phyloP scores from a whole-genome alignment of 225 moss, liverwort and hornwort genomes.

The Anthoceros angustus region DNA sequence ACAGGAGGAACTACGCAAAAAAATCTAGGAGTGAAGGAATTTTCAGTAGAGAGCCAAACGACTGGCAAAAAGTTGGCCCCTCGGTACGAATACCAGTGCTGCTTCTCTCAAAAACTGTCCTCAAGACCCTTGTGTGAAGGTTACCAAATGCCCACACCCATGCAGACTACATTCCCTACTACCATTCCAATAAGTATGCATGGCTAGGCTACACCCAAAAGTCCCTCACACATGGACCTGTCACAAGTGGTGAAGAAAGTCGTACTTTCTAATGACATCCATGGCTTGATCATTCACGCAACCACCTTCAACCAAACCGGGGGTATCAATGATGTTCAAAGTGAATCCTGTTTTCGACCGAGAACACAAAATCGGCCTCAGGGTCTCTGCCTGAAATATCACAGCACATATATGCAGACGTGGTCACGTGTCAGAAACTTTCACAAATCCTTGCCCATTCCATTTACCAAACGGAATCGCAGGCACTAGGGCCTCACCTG shows the following conservation, averaged over 20 bases:
- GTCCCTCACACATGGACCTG: neutral
- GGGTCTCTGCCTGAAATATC: slow-evolving; percentile 57
- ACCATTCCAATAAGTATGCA: neutral
- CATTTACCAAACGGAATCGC: slow-evolving; percentile 2
- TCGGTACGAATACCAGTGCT: no score
- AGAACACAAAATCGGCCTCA: slow-evolving; percentile 87
- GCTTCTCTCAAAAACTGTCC: no score
- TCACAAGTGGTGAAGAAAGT: neutral
- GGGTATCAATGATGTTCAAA: slow-evolving; percentile 84
- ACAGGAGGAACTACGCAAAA: no score
- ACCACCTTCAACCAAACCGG: slow-evolving; percentile 90
- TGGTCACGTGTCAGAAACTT: neutral
- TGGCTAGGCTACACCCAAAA: neutral
- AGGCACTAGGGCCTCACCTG: slow-evolving; percentile 33
- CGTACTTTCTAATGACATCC: slow-evolving; percentile 76
- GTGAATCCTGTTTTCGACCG: slow-evolving; percentile 86
- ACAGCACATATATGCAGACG: neutral
- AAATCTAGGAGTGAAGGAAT: no score
- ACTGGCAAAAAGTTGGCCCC: no score
- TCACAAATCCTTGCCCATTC: neutral
- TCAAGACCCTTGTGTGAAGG: no score
- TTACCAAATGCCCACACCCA: no score
- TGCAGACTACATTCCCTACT: no score
- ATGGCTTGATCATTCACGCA: slow-evolving; percentile 84
- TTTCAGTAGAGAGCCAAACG: no score